Conservation (phyloP, 1,284 basidiomycete genomes). For the Melanopsichium pennsylvanicum region DNA sequence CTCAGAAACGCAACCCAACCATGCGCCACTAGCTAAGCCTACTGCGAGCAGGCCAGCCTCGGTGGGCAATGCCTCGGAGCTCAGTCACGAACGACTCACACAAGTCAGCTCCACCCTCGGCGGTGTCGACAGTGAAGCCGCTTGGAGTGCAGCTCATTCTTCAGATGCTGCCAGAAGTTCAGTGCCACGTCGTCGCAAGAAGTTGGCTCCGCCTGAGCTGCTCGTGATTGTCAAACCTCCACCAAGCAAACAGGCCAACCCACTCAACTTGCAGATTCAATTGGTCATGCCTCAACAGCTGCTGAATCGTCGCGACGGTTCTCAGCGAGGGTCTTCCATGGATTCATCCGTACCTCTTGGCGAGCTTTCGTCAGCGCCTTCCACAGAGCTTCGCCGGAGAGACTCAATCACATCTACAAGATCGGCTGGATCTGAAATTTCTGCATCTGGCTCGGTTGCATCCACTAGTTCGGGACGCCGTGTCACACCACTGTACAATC, state of each 20-base stretch:
- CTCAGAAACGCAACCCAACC: not conserved
- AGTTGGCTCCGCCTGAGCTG: conserved; percentile 54
- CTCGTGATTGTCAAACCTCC: conserved; percentile 73
- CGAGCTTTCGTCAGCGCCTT: conserved; percentile 5
- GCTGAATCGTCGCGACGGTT: conserved; percentile 17
- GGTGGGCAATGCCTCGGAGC: conserved; percentile 6
- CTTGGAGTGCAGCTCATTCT: conserved; percentile 18
- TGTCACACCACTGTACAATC: conserved; percentile 91
- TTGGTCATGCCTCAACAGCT: conserved; percentile 70
- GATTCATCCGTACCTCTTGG: conserved; percentile 19
- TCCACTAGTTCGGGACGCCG: conserved; percentile 68
- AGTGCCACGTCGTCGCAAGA: conserved; percentile 21
- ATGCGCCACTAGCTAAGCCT: not conserved
- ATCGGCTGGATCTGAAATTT: conserved; percentile 36
- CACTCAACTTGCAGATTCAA: conserved; percentile 91
- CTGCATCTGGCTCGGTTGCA: conserved; percentile 28
- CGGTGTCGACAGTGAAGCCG: conserved; percentile 41
- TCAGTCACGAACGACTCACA: conserved; percentile 18
- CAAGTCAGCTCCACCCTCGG: conserved; percentile 32
- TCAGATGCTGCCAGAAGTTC: conserved; percentile 21
- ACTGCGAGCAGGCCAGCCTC: conserved; percentile 22
- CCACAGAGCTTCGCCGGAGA: conserved; percentile 32
- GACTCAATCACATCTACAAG: conserved; percentile 43
- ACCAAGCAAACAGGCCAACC: conserved; percentile 81
- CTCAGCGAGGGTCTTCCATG: conserved; percentile 23